Conservation (phyloP, 257 asterid genomes). For the Ligustrum vulgare region DNA sequence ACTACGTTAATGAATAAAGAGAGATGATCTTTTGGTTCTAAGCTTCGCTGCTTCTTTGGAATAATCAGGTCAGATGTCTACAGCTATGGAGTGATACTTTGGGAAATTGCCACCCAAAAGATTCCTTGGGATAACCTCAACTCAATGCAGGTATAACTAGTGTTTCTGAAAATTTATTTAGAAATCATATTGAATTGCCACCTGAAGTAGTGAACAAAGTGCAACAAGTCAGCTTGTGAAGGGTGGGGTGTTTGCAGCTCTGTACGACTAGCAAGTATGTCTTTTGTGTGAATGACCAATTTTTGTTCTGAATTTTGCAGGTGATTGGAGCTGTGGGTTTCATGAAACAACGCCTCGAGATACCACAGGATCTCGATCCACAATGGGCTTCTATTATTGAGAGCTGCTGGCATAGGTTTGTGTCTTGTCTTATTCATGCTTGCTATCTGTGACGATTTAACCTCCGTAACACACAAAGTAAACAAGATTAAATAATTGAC, state of each 20-base stretch:
- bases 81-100: constrained; percentile 86
- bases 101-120: constrained; percentile 92
- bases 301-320: constrained; percentile 38
- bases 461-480: too few species aligned
- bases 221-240: background rate
- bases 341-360: constrained; percentile 84
- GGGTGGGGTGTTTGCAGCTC: background rate
- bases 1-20: background rate
- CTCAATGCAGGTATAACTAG: constrained; percentile 74
- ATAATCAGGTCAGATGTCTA: constrained; percentile 78
- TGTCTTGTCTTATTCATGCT: constrained; percentile 15
- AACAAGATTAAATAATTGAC: too few species aligned
- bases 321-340: constrained; percentile 98
- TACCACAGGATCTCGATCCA: constrained; percentile 72
- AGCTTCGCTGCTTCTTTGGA: constrained; percentile 20
- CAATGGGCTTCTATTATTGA: constrained; percentile 81
- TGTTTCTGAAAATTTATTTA: background rate
- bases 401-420: constrained; percentile 89
- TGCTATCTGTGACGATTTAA: background rate
- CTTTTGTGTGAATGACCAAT: background rate
- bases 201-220: background rate
- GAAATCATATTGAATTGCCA: background rate
- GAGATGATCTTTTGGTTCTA: constrained; percentile 8
- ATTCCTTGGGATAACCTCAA: constrained; percentile 94
- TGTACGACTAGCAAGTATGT: background rate